phyloP scores from a whole-genome alignment of 805 yeast genomes.

The Naumovozyma castellii region DNA sequence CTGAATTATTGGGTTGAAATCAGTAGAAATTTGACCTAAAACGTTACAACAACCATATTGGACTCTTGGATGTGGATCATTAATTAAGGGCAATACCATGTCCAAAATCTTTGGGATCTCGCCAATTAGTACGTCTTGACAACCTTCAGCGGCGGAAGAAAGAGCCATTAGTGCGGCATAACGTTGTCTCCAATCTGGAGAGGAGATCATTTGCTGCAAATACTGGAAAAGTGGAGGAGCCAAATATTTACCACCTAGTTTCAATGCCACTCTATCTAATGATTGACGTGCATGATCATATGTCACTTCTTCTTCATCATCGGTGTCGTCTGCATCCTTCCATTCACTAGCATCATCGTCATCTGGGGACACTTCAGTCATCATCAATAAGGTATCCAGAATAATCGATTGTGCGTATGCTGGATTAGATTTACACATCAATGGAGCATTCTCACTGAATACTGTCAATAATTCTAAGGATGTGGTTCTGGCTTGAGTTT shows the following conservation, averaged over 20 bases:
- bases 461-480: conserved; percentile 85
- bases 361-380: conserved; percentile 86
- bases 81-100: conserved; percentile 73
- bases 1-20: conserved; percentile 85
- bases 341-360: conserved; percentile 86
- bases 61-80: conserved; percentile 86
- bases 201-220: conserved; percentile 72
- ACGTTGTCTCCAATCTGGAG: conserved; percentile 83
- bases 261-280: conserved; percentile 81
- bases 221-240: conserved; percentile 82
- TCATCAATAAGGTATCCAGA: conserved; percentile 63
- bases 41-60: conserved; percentile 97
- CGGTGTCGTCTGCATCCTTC: conserved; percentile 69
- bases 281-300: conserved; percentile 90
- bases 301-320: conserved; percentile 76
- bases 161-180: conserved; percentile 96
- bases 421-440: conserved; percentile 80
- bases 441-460: conserved; percentile 87
- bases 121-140: conserved; percentile 73
- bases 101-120: conserved; percentile 78
- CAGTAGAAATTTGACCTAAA: conserved; percentile 92
- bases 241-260: conserved; percentile 70
- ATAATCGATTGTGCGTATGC: conserved; percentile 66
- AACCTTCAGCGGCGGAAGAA: conserved; percentile 95
- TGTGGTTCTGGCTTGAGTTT: conserved; percentile 67